phyloP scores from a whole-genome alignment of 2,329 filamentous ascomycete species.

The Neopestalotiopsis rosae region DNA sequence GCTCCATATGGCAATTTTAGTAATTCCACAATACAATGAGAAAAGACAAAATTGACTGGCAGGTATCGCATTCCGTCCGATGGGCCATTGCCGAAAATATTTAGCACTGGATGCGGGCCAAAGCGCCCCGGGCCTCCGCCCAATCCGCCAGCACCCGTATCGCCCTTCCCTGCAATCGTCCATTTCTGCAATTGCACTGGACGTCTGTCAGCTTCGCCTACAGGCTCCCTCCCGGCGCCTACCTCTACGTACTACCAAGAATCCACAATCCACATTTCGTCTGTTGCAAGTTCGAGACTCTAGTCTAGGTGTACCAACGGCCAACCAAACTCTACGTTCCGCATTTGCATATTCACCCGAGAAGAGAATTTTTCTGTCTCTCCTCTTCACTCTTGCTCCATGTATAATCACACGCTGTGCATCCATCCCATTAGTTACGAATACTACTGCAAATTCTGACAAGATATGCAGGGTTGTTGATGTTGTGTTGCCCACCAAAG shows the following conservation, averaged over 20 bases:
- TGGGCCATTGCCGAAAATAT: not conserved
- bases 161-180: slow-evolving; percentile 7
- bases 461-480: slow-evolving; percentile 1
- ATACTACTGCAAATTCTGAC: not conserved
- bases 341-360: not conserved
- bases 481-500: slow-evolving; percentile 14
- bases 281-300: not conserved
- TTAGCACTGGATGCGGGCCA: not conserved
- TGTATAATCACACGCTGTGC: not conserved
- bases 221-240: slow-evolving; percentile 17
- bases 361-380: not conserved
- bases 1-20: not conserved
- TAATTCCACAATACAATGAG: not conserved
- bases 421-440: not conserved
- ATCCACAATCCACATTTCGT: not conserved
- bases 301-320: not conserved
- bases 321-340: not conserved
- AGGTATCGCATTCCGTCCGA: not conserved
- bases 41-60: not conserved
- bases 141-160: slow-evolving; percentile 8
- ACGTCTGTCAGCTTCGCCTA: not conserved
- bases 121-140: not conserved
- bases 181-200: slow-evolving; percentile 7
- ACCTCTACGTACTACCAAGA: not conserved
- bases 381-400: not conserved